These are phyloP conservation scores for Echites panduratus DNA, from an alignment of 257 asterid species.

Conservation along the genomic window DNA sequence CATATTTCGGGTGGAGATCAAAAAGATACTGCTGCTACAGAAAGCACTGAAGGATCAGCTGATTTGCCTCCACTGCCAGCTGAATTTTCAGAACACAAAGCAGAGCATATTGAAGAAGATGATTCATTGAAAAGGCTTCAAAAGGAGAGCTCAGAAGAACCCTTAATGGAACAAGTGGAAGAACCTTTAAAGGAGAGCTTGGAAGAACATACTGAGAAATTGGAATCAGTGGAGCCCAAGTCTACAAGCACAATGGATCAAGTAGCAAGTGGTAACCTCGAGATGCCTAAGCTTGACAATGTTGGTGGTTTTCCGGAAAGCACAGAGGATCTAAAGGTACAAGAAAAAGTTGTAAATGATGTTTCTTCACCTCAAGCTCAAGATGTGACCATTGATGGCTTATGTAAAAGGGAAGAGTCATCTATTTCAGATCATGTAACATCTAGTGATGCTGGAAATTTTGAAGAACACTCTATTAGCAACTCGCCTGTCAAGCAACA, in stretches of 20 bases:
- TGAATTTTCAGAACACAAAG: conserved; percentile 36
- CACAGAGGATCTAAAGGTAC: conserved; percentile 26
- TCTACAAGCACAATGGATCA: conserved; percentile 34
- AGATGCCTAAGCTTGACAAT: conserved; percentile 20
- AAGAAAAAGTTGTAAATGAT: conserved; percentile 30
- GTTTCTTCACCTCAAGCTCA: conserved; percentile 32
- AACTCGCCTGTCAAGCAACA: conserved; percentile 30
- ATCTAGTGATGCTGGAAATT: conserved; percentile 29
- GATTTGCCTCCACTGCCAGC: conserved; percentile 27
- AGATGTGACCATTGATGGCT: conserved; percentile 31
- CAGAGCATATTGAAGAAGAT: conserved; percentile 38
- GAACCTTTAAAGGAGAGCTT: conserved; percentile 26
- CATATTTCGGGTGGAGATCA: conserved; percentile 29
- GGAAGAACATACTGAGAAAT: conserved; percentile 28
- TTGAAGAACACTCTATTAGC: conserved; percentile 37
- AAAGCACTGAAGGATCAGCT: conserved; percentile 32
- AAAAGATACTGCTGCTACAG: conserved; percentile 29
- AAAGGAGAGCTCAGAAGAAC: conserved; percentile 32
- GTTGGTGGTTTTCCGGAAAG: conserved; percentile 32
- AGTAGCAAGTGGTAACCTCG: conserved; percentile 25
- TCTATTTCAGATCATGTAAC: conserved; percentile 36
- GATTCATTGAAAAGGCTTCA: conserved; percentile 29
- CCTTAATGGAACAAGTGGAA: conserved; percentile 26
- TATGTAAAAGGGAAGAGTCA: conserved; percentile 35
- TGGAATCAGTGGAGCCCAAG: conserved; percentile 32